Percentiles rank a stretch among this genome's conserved stretches.
Evolutionary conservation across 805 yeast species (phyloP).

Genomic region (Komagataella pseudopastoris): DNA sequence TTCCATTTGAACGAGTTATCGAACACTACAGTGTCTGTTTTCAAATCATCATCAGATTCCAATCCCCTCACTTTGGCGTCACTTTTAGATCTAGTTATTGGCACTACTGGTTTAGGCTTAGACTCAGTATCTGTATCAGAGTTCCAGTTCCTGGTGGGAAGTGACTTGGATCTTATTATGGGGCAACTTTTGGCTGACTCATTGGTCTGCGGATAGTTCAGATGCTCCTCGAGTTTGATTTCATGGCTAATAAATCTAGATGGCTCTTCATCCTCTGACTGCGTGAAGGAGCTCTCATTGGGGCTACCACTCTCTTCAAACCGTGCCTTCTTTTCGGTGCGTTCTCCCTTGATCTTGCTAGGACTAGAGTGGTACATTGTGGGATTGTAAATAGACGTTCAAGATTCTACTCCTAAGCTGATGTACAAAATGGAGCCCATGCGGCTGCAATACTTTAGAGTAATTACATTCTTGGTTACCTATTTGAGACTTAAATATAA

Average conservation of each 20-base stretch:
- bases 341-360: neutral
- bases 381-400: neutral
- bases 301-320: neutral
- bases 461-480: no score
- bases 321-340: neutral
- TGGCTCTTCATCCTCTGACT: neutral
- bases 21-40: neutral
- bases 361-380: neutral
- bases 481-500: no score
- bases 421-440: neutral
- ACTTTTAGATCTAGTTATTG: neutral
- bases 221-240: neutral
- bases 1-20: neutral
- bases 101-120: neutral
- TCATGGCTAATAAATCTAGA: neutral
- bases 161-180: neutral
- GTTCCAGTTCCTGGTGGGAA: neutral
- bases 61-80: neutral
- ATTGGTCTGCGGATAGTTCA: neutral
- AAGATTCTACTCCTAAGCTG: neutral
- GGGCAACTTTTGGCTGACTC: neutral
- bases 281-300: neutral
- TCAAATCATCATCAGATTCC: neutral
- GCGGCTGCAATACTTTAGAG: neutral
- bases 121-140: neutral